Percentiles rank a stretch among this genome's conserved stretches.
These are phyloP conservation scores for Thuidium tamariscinum DNA, from an alignment of 225 moss, liverwort and hornwort species.

Conservation along the genomic window DNA sequence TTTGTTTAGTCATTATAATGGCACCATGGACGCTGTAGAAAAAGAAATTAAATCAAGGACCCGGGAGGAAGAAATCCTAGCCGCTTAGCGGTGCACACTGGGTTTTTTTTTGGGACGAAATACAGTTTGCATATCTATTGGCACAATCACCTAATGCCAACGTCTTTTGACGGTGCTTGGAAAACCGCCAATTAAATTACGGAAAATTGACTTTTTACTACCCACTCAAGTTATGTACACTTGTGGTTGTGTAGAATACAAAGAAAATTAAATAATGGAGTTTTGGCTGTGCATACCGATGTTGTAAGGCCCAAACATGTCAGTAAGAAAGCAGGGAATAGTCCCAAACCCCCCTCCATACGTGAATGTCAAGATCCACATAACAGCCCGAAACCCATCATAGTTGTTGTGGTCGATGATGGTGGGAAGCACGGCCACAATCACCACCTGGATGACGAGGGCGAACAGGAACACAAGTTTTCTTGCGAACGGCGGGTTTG, in stretches of 20 bases:
- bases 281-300: constrained; percentile 12
- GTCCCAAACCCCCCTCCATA: constrained; percentile 69
- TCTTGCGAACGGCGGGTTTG: constrained; percentile 39
- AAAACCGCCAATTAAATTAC: background rate
- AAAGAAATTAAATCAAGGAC: background rate
- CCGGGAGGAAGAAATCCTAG: background rate
- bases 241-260: background rate
- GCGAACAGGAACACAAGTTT: constrained; percentile 45
- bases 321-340: constrained; percentile 67
- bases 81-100: background rate
- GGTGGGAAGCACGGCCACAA: constrained; percentile 18
- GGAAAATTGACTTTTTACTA: background rate
- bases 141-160: no score
- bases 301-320: constrained; percentile 76
- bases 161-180: background rate
- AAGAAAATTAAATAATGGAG: no score
- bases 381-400: constrained; percentile 36
- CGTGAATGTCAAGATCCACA: constrained; percentile 49
- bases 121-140: no score
- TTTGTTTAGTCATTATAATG: background rate
- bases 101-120: background rate
- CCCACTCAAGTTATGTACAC: background rate
- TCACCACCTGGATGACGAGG: constrained; percentile 18
- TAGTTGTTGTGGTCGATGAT: constrained; percentile 28
- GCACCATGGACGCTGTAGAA: background rate